Percentiles rank a stretch among this genome's conserved stretches.
phyloP scores from a whole-genome alignment of 2,329 filamentous ascomycete species.

The Pseudogymnoascus sp. region DNA sequence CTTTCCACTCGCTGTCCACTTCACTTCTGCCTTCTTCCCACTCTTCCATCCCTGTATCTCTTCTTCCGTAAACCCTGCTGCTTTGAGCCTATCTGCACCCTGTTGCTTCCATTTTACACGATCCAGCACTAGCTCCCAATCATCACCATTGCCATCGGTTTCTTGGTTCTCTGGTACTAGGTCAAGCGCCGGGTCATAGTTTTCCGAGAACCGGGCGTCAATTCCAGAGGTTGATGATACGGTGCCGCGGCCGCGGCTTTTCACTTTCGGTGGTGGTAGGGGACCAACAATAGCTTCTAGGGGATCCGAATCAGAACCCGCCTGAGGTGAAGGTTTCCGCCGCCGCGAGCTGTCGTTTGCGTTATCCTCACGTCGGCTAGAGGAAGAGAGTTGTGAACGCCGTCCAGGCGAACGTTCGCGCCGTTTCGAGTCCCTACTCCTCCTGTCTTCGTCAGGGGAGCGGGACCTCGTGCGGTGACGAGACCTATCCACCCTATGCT shows the following conservation, averaged over 20 bases:
- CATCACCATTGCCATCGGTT: slow-evolving; percentile 46
- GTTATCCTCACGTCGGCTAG: neutral
- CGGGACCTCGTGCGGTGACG: neutral
- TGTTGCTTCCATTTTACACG: slow-evolving; percentile 70
- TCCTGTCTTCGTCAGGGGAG: neutral
- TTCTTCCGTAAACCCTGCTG: slow-evolving; percentile 70
- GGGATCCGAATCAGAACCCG: slow-evolving; percentile 56
- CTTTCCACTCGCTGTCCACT: slow-evolving; percentile 52
- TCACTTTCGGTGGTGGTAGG: slow-evolving; percentile 44
- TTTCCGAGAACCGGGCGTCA: slow-evolving; percentile 69
- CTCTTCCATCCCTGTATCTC: slow-evolving; percentile 65
- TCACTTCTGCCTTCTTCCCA: slow-evolving; percentile 54
- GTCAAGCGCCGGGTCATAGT: slow-evolving; percentile 52
- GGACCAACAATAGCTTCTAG: slow-evolving; percentile 73
- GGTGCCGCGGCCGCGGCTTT: slow-evolving; percentile 64
- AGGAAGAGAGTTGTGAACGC: neutral
- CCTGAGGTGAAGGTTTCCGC: neutral
- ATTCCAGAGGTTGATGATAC: slow-evolving; percentile 58
- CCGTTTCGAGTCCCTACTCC: neutral
- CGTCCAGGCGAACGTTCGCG: neutral
- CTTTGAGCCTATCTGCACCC: slow-evolving; percentile 67
- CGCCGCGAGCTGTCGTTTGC: neutral
- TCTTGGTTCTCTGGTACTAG: slow-evolving; percentile 33
- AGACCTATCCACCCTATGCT: neutral
- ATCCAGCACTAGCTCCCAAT: slow-evolving; percentile 77